A percentile compares a stretch with the other conserved stretches of the same genome.
Evolutionary conservation across 2,329 filamentous ascomycete species (phyloP).

Genomic region (Drechslerella dactyloides): DNA sequence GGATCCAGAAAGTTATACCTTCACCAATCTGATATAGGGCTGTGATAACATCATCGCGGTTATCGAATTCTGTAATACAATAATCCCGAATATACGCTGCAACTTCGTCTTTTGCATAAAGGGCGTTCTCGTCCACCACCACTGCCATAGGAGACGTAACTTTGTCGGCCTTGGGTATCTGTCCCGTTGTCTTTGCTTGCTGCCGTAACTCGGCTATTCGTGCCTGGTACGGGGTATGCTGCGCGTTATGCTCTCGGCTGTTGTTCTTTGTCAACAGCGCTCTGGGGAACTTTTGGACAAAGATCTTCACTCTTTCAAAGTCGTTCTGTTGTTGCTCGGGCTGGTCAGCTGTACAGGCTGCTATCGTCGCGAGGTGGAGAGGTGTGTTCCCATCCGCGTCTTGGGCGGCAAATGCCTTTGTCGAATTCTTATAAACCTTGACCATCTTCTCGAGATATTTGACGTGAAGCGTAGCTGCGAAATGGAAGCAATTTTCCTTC

Average conservation of each 20-base stretch:
- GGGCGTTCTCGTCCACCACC: background rate
- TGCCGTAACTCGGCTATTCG: background rate
- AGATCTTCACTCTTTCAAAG: background rate
- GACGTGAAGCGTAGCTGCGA: background rate
- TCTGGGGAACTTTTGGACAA: background rate
- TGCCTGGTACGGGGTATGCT: conserved; percentile 1
- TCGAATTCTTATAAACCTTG: conserved; percentile 5
- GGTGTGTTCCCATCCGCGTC: conserved; percentile 2
- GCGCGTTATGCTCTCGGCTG: conserved; percentile 1
- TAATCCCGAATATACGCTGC: conserved; percentile 2
- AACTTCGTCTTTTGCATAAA: conserved; percentile 3
- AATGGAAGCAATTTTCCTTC: conserved; percentile 2
- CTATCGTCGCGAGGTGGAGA: background rate
- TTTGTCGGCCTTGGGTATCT: background rate
- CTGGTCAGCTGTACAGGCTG: background rate
- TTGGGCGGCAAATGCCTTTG: conserved; percentile 2
- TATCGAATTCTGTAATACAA: conserved; percentile 7
- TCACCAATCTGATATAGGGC: conserved; percentile 1
- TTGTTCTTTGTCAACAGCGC: background rate
- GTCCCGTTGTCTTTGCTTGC: background rate
- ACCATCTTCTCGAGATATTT: conserved; percentile 3
- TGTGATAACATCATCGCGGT: background rate
- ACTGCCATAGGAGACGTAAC: too few relatives aligned
- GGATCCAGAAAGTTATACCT: conserved; percentile 4
- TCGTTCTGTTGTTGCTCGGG: background rate